Base-by-base conservation (phyloP, 208 protist genomes). In the Leishmania tropica region DNA sequence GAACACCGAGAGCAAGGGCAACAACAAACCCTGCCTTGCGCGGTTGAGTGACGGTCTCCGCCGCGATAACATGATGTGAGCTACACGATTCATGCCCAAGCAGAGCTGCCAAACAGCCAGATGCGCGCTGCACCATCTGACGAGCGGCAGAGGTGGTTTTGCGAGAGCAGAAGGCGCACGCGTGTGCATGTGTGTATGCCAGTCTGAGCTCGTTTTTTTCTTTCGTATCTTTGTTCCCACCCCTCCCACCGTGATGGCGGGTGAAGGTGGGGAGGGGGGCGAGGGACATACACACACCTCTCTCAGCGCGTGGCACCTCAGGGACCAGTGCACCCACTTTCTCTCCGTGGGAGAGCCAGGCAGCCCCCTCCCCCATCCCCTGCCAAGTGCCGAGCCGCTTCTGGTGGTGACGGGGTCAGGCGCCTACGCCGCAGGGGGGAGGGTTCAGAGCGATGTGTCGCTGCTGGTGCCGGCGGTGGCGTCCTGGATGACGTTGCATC, bases 11-110 rank as follows among this genome's bases (percentile, higher is more conserved):
- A 31, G 58, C 5, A 31, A 64, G 62, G n/a, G 31, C 3, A 31
- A n/a, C 31, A 40, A 7, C 31, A 67, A 67, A 28, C 31, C 31
- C 5, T 21, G 31, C 15, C 31, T 72, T 72, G 19, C 37, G 21
- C 35, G 15, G 31, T 19, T 47, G 37, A 11, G 67, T 42, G 37
- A 72, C 7, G 8, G 47, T 56, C 37, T 65, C 47, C 74, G 28
- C 74, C 58, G 71, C 80, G 80, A 53, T 83, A 75, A 75, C 65
- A 74, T 79, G 80, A 67, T 67, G 73, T 6, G 47, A 56, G 37
- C 13, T 24, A 17, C 40, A 72, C 67, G 40, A 37, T 17, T 42
- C 37, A 24, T 47, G 42, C 4, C 67, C 35, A 47, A 37, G n/a
- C 40, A n/a, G 40, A n/a, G 31, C 28, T n/a, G 13, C 17, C 37